Evolutionary conservation across 2,329 filamentous ascomycete species (phyloP).

Genomic region (Monosporascus ibericus): DNA sequence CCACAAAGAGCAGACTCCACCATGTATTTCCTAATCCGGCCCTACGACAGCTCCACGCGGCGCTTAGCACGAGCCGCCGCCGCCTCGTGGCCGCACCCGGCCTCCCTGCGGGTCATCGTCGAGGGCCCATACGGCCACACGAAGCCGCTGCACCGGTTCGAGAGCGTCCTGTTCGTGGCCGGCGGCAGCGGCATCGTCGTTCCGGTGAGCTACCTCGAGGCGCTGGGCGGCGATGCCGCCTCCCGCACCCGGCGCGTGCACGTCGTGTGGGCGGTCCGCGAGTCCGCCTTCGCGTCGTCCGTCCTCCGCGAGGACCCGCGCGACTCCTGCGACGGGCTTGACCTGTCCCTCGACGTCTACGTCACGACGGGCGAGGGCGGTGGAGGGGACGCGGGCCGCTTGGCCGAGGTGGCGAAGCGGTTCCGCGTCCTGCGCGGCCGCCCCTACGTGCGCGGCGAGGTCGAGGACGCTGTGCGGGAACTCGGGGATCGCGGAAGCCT

Average conservation of each 20-base stretch:
- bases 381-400: background rate
- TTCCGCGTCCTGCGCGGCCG: constrained; percentile 21
- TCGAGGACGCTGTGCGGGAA: constrained; percentile 20
- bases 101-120: constrained; percentile 30
- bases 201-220: constrained; percentile 31
- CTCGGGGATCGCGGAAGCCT: constrained; percentile 19
- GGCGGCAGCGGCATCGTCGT: constrained; percentile 41
- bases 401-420: constrained; percentile 3
- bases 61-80: constrained; percentile 29
- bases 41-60: constrained; percentile 38
- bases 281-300: constrained; percentile 30
- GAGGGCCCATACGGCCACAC: constrained; percentile 41
- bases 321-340: constrained; percentile 16
- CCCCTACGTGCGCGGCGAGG: constrained; percentile 27
- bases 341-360: constrained; percentile 30
- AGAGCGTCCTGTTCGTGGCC: constrained; percentile 35
- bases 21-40: constrained; percentile 39
- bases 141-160: constrained; percentile 30
- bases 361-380: constrained; percentile 19
- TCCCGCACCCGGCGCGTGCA: constrained; percentile 15
- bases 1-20: background rate
- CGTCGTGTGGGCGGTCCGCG: constrained; percentile 39
- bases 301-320: constrained; percentile 28
- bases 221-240: constrained; percentile 13
- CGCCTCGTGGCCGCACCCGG: constrained; percentile 15